Percentiles rank a stretch among this genome's conserved stretches.
These are phyloP conservation scores for Diaporthe vaccinii DNA, from an alignment of 2,329 filamentous ascomycete species.

Conservation along the genomic window DNA sequence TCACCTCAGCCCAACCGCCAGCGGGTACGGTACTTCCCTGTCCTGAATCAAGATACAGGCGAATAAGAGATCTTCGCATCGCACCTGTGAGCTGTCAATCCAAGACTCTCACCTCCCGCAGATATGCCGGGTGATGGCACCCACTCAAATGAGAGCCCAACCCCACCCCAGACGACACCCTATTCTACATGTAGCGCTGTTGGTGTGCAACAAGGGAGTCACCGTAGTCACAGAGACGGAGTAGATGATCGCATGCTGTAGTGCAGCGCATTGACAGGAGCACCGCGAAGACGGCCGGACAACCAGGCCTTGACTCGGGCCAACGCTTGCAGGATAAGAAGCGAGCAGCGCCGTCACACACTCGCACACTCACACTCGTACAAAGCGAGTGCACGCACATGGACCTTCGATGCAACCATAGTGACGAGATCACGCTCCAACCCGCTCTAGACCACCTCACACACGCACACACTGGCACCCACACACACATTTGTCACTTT, in stretches of 20 bases:
- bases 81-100: constrained; percentile 32
- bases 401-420: constrained; percentile 11
- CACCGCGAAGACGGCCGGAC: constrained; percentile 15
- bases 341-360: constrained; percentile 30
- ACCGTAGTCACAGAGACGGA: constrained; percentile 25
- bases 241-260: constrained; percentile 20
- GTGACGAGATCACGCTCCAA: constrained; percentile 33
- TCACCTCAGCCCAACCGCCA: constrained; percentile 17
- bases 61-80: neutral
- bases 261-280: constrained; percentile 23
- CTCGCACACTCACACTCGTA: constrained; percentile 25
- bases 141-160: constrained; percentile 16
- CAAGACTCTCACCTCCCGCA: constrained; percentile 18
- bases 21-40: constrained; percentile 25
- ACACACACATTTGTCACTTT: constrained; percentile 10
- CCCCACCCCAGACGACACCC: constrained; percentile 29
- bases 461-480: neutral
- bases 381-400: constrained; percentile 25
- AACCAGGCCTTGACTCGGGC: constrained; percentile 16
- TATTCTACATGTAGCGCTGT: constrained; percentile 14
- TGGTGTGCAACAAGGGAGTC: constrained; percentile 25
- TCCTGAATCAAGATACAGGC: constrained; percentile 25
- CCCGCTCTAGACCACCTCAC: constrained; percentile 22
- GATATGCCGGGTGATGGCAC: constrained; percentile 24
- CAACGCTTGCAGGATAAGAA: constrained; percentile 26